These are phyloP conservation scores for Stachybotrys echinatus DNA, from an alignment of 2,329 filamentous ascomycete species.

Conservation along the genomic window DNA sequence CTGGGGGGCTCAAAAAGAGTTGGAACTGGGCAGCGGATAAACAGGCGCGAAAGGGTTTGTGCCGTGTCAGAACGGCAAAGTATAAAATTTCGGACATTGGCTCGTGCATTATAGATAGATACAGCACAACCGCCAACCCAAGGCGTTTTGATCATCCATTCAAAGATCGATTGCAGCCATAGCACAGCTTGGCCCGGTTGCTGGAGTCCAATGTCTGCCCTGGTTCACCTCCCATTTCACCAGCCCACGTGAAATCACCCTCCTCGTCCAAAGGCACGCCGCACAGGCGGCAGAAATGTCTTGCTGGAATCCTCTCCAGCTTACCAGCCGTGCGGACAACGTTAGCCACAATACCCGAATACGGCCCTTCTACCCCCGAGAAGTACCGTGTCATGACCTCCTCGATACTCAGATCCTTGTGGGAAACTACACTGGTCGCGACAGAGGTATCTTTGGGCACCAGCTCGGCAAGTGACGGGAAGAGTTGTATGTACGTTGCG, in stretches of 20 bases:
- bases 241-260: constrained; percentile 60
- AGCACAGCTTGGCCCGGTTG: constrained; percentile 49
- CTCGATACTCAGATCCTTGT: constrained; percentile 81
- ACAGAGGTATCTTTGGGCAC: constrained; percentile 31
- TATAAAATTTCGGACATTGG: neutral
- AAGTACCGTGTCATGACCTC: constrained; percentile 89
- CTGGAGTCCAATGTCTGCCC: constrained; percentile 14
- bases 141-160: constrained; percentile 33
- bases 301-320: constrained; percentile 47
- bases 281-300: constrained; percentile 60
- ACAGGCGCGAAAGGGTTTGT: neutral
- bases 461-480: constrained; percentile 46
- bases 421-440: constrained; percentile 45
- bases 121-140: neutral
- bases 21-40: neutral
- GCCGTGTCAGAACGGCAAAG: neutral
- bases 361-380: constrained; percentile 70
- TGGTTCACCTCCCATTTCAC: constrained; percentile 47
- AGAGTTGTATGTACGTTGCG: constrained; percentile 54
- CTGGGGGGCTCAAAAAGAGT: neutral
- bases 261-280: constrained; percentile 59
- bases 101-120: neutral
- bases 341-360: constrained; percentile 89
- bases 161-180: constrained; percentile 67
- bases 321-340: constrained; percentile 91